Evolutionary conservation across 257 asterid species (phyloP), one percentile per base, ranked within the genome.

Genomic region (Nicotiana obtusifolia): DNA sequence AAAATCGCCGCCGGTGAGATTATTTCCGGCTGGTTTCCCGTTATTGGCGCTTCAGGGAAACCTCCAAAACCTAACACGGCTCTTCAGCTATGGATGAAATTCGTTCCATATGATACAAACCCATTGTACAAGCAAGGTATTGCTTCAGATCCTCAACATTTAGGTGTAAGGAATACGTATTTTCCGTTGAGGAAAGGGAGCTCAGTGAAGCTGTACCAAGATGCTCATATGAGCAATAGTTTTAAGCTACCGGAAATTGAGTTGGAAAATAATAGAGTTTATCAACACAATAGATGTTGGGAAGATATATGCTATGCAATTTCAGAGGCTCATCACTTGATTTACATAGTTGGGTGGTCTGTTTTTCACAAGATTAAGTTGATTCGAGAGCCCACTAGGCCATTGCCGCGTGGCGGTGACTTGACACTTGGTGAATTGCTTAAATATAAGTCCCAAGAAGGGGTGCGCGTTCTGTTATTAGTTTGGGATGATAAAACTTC

Each of bases 401-500:
- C 91, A 3, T 84, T 93, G 91, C 99, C 99, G 0, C 88, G 97
- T 54, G 99, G 98, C 5, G 97, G 99, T 64, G 92, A 93, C 56
- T 84, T 95, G 83, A 95, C 92, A 52, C 95, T 95, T 10, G 99
- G 99, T 81, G 99, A 95, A 77, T 78, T 95, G 81, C 84, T 95
- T 84, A 95, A 95, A 92, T 93, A 92, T 78, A 95, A 95, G 82
- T 92, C 99, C 4, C 88, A 95, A 86, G 99, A 95, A 87, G 99
- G 99, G 64, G 98, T 95, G 82, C 89, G 99, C 59, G 98, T 95
- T 88, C 88, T 95, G 87, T 85, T 95, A 65, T 85, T 95, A 84
- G 87, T 90, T 83, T 95, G 99, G 99, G 99, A 95, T 87, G 99
- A 95, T 83, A 93, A 90, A 89, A 94, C 98, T 81, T 95, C 99